These are phyloP conservation scores for Austroboletus eburneus DNA, from an alignment of 768 basidiomycete genomes.

Conservation along the genomic window DNA sequence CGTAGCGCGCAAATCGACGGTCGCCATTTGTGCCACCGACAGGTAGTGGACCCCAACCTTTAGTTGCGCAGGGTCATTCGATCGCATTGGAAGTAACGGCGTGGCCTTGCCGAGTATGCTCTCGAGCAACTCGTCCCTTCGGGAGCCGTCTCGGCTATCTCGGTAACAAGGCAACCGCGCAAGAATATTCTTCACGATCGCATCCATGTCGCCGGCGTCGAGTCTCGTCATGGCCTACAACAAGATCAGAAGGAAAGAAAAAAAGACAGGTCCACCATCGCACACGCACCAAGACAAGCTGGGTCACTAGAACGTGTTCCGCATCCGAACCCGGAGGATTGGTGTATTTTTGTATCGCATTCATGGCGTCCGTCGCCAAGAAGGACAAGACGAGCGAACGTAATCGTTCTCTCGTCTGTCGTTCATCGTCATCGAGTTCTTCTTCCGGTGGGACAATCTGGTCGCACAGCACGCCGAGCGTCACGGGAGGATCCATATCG, in stretches of 20 bases:
- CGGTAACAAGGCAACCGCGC: constrained; percentile 44
- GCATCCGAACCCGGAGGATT: constrained; percentile 39
- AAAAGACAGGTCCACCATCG: background rate
- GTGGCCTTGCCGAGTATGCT: constrained; percentile 36
- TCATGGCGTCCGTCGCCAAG: constrained; percentile 48
- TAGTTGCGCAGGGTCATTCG: constrained; percentile 31
- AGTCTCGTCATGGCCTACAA: constrained; percentile 49
- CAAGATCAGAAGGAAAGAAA: constrained; percentile 7
- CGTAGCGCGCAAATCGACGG: constrained; percentile 38
- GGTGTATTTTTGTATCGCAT: constrained; percentile 42
- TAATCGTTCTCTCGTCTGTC: constrained; percentile 50
- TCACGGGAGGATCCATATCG: constrained; percentile 55
- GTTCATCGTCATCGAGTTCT: constrained; percentile 53
- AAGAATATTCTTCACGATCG: constrained; percentile 53
- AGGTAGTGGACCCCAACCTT: constrained; percentile 40
- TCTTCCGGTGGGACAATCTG: constrained; percentile 54
- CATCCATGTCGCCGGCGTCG: constrained; percentile 36
- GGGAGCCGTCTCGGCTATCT: constrained; percentile 24
- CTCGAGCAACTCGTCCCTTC: constrained; percentile 39
- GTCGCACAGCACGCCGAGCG: constrained; percentile 65
- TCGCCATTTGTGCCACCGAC: constrained; percentile 42
- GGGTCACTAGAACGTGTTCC: constrained; percentile 45
- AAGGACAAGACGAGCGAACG: constrained; percentile 59
- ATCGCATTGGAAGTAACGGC: constrained; percentile 29
- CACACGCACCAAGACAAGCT: constrained; percentile 45